phyloP scores from a whole-genome alignment of 495 filamentous ascomycete genomes.

The Copromyces sp. region DNA sequence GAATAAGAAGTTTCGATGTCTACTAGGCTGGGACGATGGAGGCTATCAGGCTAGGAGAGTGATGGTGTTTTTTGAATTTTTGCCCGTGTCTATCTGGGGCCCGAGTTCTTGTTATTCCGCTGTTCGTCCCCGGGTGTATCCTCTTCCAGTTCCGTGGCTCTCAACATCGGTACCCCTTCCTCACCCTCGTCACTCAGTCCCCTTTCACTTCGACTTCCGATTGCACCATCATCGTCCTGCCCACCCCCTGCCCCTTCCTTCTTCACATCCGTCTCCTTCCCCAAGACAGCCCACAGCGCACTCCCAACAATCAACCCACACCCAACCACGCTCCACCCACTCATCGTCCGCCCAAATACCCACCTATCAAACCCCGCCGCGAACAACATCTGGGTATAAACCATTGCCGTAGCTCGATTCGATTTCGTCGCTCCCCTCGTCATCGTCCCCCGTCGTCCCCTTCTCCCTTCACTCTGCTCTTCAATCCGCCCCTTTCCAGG shows the following conservation, averaged over 20 bases:
- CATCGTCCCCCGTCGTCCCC: neutral
- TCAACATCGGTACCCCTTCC: slow-evolving; percentile 13
- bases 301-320: slow-evolving; percentile 71
- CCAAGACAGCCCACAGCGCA: slow-evolving; percentile 68
- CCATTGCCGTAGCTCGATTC: slow-evolving; percentile 75
- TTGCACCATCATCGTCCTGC: slow-evolving; percentile 4
- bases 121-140: neutral
- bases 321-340: slow-evolving; percentile 55
- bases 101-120: no score
- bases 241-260: slow-evolving; percentile 6
- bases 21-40: slow-evolving; percentile 12
- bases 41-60: no score
- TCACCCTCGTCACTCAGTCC: slow-evolving; percentile 10
- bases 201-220: neutral
- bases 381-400: slow-evolving; percentile 89
- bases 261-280: slow-evolving; percentile 34
- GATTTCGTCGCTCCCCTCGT: slow-evolving; percentile 39
- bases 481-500: neutral
- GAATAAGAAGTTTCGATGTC: slow-evolving; percentile 28
- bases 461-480: neutral
- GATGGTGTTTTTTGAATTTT: no score
- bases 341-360: slow-evolving; percentile 64
- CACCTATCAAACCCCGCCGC: slow-evolving; percentile 72
- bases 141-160: slow-evolving; percentile 2
- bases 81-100: no score